Evolutionary conservation across 257 asterid genomes (phyloP).

Genomic region (Nyctanthes arbortristis): DNA sequence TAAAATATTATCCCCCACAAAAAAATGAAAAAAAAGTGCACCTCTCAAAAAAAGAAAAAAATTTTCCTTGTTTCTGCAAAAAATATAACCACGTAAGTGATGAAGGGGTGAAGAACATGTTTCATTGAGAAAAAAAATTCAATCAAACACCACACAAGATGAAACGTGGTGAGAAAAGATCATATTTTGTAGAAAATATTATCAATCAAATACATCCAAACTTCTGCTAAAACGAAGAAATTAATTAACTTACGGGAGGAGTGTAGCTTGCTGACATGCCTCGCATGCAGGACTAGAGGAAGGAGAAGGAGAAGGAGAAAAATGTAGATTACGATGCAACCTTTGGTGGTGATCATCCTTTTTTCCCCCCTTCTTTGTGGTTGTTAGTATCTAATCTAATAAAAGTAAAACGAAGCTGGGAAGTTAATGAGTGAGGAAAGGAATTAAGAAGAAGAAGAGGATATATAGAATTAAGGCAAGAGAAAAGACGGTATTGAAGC

Average conservation of each 20-base stretch:
- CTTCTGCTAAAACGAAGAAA: neutral
- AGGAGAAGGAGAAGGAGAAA: conserved; percentile 29
- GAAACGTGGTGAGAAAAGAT: too few species aligned
- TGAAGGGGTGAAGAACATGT: too few species aligned
- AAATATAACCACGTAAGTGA: too few species aligned
- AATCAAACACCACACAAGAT: too few species aligned
- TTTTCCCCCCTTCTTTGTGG: neutral
- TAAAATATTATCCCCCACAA: too few species aligned
- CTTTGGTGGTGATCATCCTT: conserved; percentile 24
- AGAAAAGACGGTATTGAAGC: conserved; percentile 46
- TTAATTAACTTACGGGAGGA: conserved; percentile 48
- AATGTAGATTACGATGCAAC: conserved; percentile 28
- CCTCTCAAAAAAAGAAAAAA: too few species aligned
- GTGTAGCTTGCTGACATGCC: conserved; percentile 44
- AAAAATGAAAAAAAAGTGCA: too few species aligned
- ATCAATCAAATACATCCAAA: too few species aligned
- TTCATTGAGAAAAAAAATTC: too few species aligned
- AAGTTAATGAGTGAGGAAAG: too few species aligned
- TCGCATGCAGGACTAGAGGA: conserved; percentile 42
- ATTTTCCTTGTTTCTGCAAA: too few species aligned
- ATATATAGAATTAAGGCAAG: conserved; percentile 35
- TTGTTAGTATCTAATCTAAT: neutral
- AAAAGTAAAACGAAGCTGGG: neutral
- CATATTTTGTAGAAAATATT: too few species aligned
- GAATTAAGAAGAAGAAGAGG: conserved; percentile 15